A percentile compares a stretch with the other conserved stretches of the same genome.
Evolutionary conservation across 805 yeast species (phyloP).

Genomic region (Myxozyma monticola): DNA sequence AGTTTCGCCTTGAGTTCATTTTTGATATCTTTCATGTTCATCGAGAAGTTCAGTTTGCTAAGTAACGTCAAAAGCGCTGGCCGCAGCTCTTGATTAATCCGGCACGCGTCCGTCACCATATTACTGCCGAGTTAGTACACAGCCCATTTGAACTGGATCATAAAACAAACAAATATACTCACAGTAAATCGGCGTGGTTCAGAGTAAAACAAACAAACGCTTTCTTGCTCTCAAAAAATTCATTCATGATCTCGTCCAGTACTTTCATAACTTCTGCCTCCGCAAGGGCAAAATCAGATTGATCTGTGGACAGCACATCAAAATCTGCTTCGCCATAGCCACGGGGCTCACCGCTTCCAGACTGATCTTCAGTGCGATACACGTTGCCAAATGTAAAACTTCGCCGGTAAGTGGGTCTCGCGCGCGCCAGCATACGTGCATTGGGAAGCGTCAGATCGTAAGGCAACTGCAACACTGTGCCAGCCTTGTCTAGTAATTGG

Average conservation of each 20-base stretch:
- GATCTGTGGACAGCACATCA: slow-evolving; percentile 65
- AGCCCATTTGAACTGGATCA: not conserved
- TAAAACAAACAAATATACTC: slow-evolving; percentile 41
- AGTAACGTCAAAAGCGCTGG: slow-evolving; percentile 66
- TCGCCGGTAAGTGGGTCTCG: slow-evolving; percentile 55
- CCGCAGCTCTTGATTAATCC: slow-evolving; percentile 72
- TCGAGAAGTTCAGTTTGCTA: slow-evolving; percentile 75
- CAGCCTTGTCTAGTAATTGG: slow-evolving; percentile 78
- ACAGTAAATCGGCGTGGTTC: slow-evolving; percentile 79
- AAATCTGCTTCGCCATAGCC: slow-evolving; percentile 79
- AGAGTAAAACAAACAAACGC: slow-evolving; percentile 60
- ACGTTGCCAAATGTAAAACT: slow-evolving; percentile 77
- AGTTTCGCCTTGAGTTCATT: slow-evolving; percentile 61
- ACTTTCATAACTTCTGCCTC: slow-evolving; percentile 91
- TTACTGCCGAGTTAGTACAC: slow-evolving; percentile 1
- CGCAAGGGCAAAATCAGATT: slow-evolving; percentile 51
- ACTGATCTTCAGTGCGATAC: slow-evolving; percentile 49
- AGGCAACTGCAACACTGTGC: slow-evolving; percentile 84
- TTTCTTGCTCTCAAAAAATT: slow-evolving; percentile 58
- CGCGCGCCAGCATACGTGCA: slow-evolving; percentile 78
- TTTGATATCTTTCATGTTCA: slow-evolving; percentile 59
- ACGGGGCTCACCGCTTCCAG: slow-evolving; percentile 48
- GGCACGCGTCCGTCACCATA: slow-evolving; percentile 71
- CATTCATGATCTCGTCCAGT: slow-evolving; percentile 69
- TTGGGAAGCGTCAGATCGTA: slow-evolving; percentile 87